Base-by-base conservation (phyloP, 129 eudicot species). In the Apium graveolens region DNA sequence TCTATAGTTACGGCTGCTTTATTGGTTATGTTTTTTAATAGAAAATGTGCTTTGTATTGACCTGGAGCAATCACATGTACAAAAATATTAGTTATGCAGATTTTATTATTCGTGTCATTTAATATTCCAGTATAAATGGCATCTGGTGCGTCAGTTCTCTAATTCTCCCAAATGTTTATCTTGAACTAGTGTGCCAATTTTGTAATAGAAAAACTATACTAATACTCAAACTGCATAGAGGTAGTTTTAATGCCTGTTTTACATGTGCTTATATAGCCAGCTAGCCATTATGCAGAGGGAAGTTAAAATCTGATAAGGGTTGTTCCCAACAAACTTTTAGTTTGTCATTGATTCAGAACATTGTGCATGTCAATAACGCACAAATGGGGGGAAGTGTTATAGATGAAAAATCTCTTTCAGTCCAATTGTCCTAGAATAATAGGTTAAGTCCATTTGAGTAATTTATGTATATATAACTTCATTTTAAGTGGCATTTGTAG, bases 361-460 rank as follows among this genome's bases (percentile, higher is more conserved):
- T 70, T 70, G 74, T 32, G 74, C 45, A 70, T 45, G 74, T 70
- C 45, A 70, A 70, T 18, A 70, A 70, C 37, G 74, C 74, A 32
- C 45, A 45, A 18, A 35, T 70, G 17, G 11, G 9, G 44, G 45
- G 74, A 70, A 45, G 44, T 8, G 0, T 11, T 18, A 1, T 37
- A 34, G 44, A 70, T 17, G 74, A 21, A 4, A 24, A 70, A 35
- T 45, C 27, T 70, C 38, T 35, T 34, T 5, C 0, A 35, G 74
- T 45, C 73, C 21, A 6, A 12, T 16, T 68, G 39, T 5, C 71
- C 7, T 1, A 31, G 10, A 68, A 13, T 68, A 13, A 11, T 5
- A 44, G 44, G 73, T 43, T 35, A 26, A 35, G 73, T 68, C 37
- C 20, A 10, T 68, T 34, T 29, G 21, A 34, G 7, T 6, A 69